Conservation (phyloP, 371 early-diverging fungal species). For the Mucor plumbeus region DNA sequence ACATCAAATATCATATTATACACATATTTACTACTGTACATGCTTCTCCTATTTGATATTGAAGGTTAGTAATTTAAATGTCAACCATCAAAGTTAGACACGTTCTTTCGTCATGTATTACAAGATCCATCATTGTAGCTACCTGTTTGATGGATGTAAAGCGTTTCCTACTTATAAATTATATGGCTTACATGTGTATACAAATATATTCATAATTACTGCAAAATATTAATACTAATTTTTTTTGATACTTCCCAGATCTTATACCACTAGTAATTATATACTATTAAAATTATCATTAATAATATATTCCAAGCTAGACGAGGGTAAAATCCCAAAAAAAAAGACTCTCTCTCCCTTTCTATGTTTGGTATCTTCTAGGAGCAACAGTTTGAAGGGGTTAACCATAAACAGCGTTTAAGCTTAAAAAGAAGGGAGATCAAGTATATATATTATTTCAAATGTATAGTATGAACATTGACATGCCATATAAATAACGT, state of each 20-base stretch:
- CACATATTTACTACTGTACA: neutral
- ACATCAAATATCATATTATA: no score
- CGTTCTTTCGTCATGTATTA: constrained; percentile 3
- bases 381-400: neutral
- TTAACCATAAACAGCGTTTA: neutral
- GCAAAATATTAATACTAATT: neutral
- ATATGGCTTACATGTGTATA: neutral
- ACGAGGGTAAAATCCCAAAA: constrained; percentile 16
- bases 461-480: constrained; percentile 5
- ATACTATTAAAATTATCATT: neutral
- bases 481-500: constrained; percentile 3
- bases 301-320: constrained; percentile 20
- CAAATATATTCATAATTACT: no score
- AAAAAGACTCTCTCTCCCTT: neutral
- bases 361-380: neutral
- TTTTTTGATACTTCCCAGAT: neutral
- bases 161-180: neutral
- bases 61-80: constrained; percentile 6
- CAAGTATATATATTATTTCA: neutral
- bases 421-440: constrained; percentile 1
- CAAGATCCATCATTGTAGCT: constrained; percentile 1
- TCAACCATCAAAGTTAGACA: constrained; percentile 12
- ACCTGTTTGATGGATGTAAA: neutral
- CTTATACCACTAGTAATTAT: neutral
- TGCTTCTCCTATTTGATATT: constrained; percentile 2